Conservation (phyloP, 352 stramenopile species). For the Peronospora destructor region DNA sequence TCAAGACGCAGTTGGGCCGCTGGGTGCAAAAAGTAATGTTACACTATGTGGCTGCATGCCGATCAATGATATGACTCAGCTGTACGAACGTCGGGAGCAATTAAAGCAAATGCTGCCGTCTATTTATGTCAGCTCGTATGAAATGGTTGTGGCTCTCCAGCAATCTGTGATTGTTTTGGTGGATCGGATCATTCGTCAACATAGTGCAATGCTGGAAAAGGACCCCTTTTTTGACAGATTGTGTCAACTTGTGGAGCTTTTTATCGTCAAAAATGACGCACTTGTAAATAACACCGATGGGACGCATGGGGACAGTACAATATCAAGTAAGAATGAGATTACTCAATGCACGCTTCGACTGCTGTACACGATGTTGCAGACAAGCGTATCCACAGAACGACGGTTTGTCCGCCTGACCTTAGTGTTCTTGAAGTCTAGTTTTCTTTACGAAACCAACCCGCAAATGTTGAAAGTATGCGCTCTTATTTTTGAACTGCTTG, state of each 20-base stretch:
- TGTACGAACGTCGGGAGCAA: conserved; percentile 35
- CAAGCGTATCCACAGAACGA: conserved; percentile 22
- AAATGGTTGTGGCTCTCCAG: conserved; percentile 29
- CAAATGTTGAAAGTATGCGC: conserved; percentile 17
- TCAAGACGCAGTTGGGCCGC: conserved; percentile 46
- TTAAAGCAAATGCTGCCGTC: conserved; percentile 44
- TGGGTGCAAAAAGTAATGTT: conserved; percentile 29
- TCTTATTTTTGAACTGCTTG: conserved; percentile 28
- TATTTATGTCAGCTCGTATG: conserved; percentile 40
- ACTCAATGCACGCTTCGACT: conserved; percentile 30
- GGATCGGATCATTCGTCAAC: conserved; percentile 29
- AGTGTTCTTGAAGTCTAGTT: conserved; percentile 29
- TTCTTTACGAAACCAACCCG: conserved; percentile 9
- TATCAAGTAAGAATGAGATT: conserved; percentile 24
- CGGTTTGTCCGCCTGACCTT: conserved; percentile 31
- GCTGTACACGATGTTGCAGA: conserved; percentile 32
- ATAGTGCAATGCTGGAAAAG: conserved; percentile 28
- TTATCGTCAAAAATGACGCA: conserved; percentile 31
- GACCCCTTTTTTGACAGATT: conserved; percentile 30
- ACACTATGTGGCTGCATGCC: conserved; percentile 46
- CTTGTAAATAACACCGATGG: conserved; percentile 12
- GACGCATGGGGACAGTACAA: conserved; percentile 2
- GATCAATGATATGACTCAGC: conserved; percentile 19
- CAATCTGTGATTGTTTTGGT: conserved; percentile 29
- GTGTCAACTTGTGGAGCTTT: conserved; percentile 35